These are phyloP conservation scores for Coniochaeta pulveracea DNA, from an alignment of 2,329 filamentous ascomycete species.

Conservation along the genomic window DNA sequence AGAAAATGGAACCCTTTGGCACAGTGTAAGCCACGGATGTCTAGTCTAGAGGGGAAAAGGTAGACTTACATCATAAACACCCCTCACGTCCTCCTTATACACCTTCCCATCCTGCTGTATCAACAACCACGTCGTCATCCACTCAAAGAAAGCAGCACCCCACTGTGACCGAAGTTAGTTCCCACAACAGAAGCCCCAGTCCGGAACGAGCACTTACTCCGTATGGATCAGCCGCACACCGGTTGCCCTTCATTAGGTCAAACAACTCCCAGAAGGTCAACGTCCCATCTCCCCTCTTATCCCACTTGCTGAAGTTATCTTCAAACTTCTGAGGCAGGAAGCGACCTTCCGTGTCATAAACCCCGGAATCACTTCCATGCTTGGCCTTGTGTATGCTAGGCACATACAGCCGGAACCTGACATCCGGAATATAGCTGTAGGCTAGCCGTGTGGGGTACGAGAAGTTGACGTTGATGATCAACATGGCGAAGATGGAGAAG, in stretches of 20 bases:
- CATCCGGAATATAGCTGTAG: constrained; percentile 23
- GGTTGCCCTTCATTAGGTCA: constrained; percentile 25
- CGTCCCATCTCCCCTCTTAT: constrained; percentile 21
- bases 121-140: too few relatives aligned
- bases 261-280: constrained; percentile 24
- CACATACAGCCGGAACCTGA: constrained; percentile 24
- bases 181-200: too few relatives aligned
- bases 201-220: too few relatives aligned
- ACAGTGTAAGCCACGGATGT: too few relatives aligned
- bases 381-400: constrained; percentile 28
- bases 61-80: too few relatives aligned
- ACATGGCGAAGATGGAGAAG: constrained; percentile 23
- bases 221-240: constrained; percentile 29
- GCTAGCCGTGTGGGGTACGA: constrained; percentile 30
- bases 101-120: too few relatives aligned
- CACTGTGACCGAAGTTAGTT: too few relatives aligned
- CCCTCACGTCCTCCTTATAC: too few relatives aligned
- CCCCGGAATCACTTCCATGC: constrained; percentile 33
- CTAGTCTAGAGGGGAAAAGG: too few relatives aligned
- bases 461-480: constrained; percentile 30
- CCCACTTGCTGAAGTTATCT: constrained; percentile 37
- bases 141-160: too few relatives aligned
- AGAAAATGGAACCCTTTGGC: too few relatives aligned
- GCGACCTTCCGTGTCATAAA: constrained; percentile 35
- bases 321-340: constrained; percentile 38